Base-by-base conservation (phyloP, 768 basidiomycete species). In the Collybia mongolica region DNA sequence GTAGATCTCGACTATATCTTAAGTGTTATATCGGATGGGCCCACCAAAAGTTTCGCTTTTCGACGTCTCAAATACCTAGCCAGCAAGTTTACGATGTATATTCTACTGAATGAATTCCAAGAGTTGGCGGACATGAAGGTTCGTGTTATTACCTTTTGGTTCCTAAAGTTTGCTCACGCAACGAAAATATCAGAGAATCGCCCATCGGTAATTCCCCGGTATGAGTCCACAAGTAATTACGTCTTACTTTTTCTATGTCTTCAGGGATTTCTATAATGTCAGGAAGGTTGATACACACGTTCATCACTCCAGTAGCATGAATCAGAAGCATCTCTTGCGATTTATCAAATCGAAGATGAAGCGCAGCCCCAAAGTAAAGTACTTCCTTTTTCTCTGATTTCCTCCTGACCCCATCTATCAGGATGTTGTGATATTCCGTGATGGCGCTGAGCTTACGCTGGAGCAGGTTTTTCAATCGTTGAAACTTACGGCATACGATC, bases 301-400 rank as follows among this genome's bases (percentile, higher is more conserved):
- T 23, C 97, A 99, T 61, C 93, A 98, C 65, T 96, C 96, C 3
- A 97, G 95, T 53, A 91, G 92, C 70, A 98, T 98, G 95, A 99
- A 99, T 65, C 97, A 99, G 68, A 99, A 99, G 67, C 97, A 99
- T 71, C 72, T 99, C 17, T 73, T 99, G 11, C 92, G 97, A 7
- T 98, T 99, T 72, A 98, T 99, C 74, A 99, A 99, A 68, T 84
- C 87, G n/a, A 96, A 96, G 65, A 95, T 97, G 93, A 94, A 93
- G 71, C 84, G 83, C 19, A 84, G 77, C 57, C 87, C 93, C 1
- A 62, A 94, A 42, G 93, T 91, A 49, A 38, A 80, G 61, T n/a
- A 8, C 22, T 38, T 39, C 5, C 24, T 40, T 39, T 15, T 47
- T 29, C 23, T 8, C 15, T 28, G 14, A 29, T 17, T 32, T 45